A percentile compares a stretch with the other conserved stretches of the same genome.
Evolutionary conservation across 208 protist species (phyloP).

Genomic region (Tritrichomonas musculus): DNA sequence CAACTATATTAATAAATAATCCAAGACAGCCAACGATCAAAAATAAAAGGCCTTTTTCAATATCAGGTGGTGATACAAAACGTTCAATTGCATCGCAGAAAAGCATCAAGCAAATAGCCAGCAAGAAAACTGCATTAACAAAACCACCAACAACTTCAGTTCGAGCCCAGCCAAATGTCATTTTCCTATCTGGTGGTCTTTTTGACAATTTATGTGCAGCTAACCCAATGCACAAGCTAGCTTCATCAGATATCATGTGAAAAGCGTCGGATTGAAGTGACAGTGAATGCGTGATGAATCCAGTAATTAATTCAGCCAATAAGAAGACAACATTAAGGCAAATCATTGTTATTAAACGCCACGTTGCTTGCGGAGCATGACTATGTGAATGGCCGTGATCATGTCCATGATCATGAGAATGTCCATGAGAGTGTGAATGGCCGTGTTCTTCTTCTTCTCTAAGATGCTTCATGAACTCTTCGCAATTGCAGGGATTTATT

Average conservation of each 20-base stretch:
- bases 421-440: too few species aligned
- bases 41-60: not conserved
- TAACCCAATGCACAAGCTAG: constrained; percentile 26
- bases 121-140: constrained; percentile 38
- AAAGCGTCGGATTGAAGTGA: constrained; percentile 36
- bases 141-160: constrained; percentile 37
- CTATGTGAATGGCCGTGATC: not conserved
- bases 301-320: constrained; percentile 37
- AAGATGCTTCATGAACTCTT: not conserved
- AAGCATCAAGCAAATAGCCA: constrained; percentile 36
- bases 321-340: constrained; percentile 33
- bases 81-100: constrained; percentile 36
- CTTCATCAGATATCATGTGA: constrained; percentile 38
- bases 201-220: constrained; percentile 12
- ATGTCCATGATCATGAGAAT: too few species aligned
- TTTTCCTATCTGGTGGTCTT: not conserved
- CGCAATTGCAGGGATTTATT: too few species aligned
- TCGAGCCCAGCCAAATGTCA: constrained; percentile 33
- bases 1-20: not conserved
- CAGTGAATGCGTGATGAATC: constrained; percentile 7
- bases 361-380: not conserved
- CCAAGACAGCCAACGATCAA: not conserved
- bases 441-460: not conserved
- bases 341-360: constrained; percentile 38
- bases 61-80: constrained; percentile 30